Evolutionary conservation across 2,329 filamentous ascomycete species (phyloP).

Genomic region (Penicillium sp.): DNA sequence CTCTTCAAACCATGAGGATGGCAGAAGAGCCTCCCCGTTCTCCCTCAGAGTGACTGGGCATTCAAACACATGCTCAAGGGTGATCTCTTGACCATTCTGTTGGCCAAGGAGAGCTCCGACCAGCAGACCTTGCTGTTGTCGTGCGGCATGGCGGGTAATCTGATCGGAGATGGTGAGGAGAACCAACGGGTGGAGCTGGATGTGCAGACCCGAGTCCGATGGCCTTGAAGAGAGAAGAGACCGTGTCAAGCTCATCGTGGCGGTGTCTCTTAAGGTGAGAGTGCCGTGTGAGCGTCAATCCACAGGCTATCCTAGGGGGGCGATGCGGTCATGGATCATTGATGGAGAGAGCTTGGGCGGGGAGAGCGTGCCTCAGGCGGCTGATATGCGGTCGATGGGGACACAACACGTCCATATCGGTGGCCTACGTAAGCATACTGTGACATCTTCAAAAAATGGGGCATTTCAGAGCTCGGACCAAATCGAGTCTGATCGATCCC

Average conservation of each 20-base stretch:
- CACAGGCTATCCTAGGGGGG: not conserved
- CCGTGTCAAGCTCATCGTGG: constrained; percentile 49
- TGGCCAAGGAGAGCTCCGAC: constrained; percentile 85
- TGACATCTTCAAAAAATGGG: too few relatives aligned
- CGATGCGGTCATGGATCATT: constrained; percentile 22
- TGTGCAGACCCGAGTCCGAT: constrained; percentile 68
- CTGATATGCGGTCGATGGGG: not conserved
- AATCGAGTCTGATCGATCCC: too few relatives aligned
- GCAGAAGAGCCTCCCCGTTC: constrained; percentile 57
- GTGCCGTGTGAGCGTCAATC: too few relatives aligned
- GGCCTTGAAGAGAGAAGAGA: constrained; percentile 61
- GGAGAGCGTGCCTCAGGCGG: constrained; percentile 6
- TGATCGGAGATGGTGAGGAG: constrained; percentile 96
- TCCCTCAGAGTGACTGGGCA: constrained; percentile 53
- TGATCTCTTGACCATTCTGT: constrained; percentile 84
- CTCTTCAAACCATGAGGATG: constrained; percentile 65
- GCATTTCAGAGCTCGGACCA: too few relatives aligned
- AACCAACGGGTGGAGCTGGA: constrained; percentile 85
- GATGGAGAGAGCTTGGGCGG: constrained; percentile 21
- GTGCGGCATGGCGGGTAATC: constrained; percentile 81
- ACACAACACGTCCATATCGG: too few relatives aligned
- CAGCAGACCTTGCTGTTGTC: constrained; percentile 67
- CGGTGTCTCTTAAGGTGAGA: constrained; percentile 9
- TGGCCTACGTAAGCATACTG: too few relatives aligned
- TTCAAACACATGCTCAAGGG: constrained; percentile 89